Evolutionary conservation across 768 basidiomycete genomes (phyloP).

Genomic region (Pisolithus orientalis): DNA sequence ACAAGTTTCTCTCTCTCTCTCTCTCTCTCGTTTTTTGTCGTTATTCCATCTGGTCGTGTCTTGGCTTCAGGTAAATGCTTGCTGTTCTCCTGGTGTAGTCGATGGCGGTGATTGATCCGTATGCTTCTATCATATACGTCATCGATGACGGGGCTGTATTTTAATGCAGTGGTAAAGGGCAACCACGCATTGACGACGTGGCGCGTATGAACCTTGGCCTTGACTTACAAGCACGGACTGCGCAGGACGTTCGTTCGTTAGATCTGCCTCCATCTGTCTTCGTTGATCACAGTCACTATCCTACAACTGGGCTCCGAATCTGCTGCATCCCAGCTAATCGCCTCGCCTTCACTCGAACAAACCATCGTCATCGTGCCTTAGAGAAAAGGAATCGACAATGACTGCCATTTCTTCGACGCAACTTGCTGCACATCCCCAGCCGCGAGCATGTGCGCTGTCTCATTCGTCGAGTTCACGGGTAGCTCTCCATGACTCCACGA

Average conservation of each 20-base stretch:
- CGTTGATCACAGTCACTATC: conserved; percentile 18
- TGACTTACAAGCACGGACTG: conserved; percentile 13
- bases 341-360: background rate
- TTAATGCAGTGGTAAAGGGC: too few relatives aligned
- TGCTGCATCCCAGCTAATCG: conserved; percentile 6
- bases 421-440: background rate
- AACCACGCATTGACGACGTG: background rate
- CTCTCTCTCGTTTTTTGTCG: conserved; percentile 14
- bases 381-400: background rate
- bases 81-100: background rate
- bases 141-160: too few relatives aligned
- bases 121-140: background rate
- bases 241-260: conserved; percentile 25
- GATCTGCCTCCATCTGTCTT: conserved; percentile 10
- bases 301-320: conserved; percentile 4
- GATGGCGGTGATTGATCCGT: background rate
- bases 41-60: conserved; percentile 17
- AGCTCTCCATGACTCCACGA: conserved; percentile 23
- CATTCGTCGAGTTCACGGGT: conserved; percentile 7
- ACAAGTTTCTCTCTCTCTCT: conserved; percentile 18
- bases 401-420: conserved; percentile 2
- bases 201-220: conserved; percentile 5
- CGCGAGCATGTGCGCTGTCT: background rate
- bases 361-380: too few relatives aligned
- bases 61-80: conserved; percentile 17